Evolutionary conservation across 179 eudicot genomes (phyloP).

Genomic region (Gypsophila paniculata): DNA sequence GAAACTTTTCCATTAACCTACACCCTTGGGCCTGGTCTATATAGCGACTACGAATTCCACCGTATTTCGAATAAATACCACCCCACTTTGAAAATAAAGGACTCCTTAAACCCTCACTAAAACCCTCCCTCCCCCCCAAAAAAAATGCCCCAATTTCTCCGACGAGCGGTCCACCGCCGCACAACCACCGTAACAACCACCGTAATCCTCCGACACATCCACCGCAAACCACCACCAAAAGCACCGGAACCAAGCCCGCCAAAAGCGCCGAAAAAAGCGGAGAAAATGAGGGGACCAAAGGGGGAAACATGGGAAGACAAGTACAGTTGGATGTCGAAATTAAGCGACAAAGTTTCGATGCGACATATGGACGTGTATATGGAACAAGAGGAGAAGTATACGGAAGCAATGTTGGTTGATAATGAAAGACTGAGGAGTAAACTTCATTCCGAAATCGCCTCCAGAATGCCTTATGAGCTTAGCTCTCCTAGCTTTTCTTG

Average conservation of each 20-base stretch:
- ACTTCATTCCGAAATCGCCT: conserved; percentile 82
- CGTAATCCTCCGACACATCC: conserved; percentile 31
- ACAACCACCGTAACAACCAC: background rate
- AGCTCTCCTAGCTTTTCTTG: conserved; percentile 79
- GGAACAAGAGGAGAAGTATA: conserved; percentile 97
- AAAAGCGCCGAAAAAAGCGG: conserved; percentile 66
- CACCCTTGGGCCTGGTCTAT: too few relatives aligned
- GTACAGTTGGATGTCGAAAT: conserved; percentile 90
- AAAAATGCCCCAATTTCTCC: conserved; percentile 6
- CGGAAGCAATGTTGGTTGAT: conserved; percentile 76
- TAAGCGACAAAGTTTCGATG: conserved; percentile 85
- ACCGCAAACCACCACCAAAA: conserved; percentile 41
- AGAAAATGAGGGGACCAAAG: conserved; percentile 42
- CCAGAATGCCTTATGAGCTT: conserved; percentile 66
- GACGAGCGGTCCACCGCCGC: background rate
- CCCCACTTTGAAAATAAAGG: too few relatives aligned
- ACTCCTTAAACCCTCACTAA: conserved; percentile 1
- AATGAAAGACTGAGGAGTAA: conserved; percentile 56
- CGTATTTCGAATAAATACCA: background rate
- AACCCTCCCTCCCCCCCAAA: background rate
- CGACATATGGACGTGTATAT: conserved; percentile 90
- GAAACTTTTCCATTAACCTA: too few relatives aligned
- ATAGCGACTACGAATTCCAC: too few relatives aligned
- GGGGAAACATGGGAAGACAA: conserved; percentile 69
- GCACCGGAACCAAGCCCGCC: conserved; percentile 71